These are phyloP conservation scores for Mucor indicus DNA, from an alignment of 371 early-diverging fungal genomes.

Conservation along the genomic window DNA sequence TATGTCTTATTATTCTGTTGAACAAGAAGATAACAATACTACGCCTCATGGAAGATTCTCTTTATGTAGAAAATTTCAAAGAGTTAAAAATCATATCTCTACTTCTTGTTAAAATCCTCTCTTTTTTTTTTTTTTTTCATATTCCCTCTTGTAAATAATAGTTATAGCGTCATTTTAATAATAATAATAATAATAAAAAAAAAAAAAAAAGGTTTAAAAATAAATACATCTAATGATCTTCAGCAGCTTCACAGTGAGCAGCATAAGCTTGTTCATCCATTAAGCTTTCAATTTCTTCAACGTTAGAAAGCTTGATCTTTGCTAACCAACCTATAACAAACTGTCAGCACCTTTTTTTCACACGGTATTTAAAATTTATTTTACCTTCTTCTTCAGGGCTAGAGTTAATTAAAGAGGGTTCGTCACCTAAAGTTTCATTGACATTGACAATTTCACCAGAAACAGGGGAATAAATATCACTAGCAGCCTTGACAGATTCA, in stretches of 20 bases:
- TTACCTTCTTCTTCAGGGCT: conserved; percentile 77
- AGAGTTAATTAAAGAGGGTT: conserved; percentile 79
- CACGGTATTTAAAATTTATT: conserved; percentile 1
- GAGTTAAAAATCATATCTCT: too few species aligned
- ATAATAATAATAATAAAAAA: too few species aligned
- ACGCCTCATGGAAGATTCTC: too few species aligned
- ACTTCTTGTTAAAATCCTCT: too few species aligned
- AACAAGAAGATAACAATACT: too few species aligned
- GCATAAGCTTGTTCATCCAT: conserved; percentile 74
- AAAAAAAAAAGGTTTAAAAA: too few species aligned
- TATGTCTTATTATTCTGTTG: too few species aligned
- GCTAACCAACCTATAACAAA: conserved; percentile 82
- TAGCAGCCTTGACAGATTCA: conserved; percentile 95
- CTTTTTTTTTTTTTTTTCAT: too few species aligned
- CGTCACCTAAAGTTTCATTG: conserved; percentile 63
- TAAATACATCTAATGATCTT: conserved; percentile 20
- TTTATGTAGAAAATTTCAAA: too few species aligned
- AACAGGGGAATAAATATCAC: conserved; percentile 90
- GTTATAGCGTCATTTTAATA: too few species aligned
- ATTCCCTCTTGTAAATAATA: too few species aligned
- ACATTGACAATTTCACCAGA: conserved; percentile 79
- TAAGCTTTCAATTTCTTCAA: conserved; percentile 67
- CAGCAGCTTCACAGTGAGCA: conserved; percentile 39
- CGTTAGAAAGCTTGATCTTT: conserved; percentile 79
- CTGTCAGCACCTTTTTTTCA: not conserved